Evolutionary conservation across 441 rosid genomes (phyloP), one percentile per base, ranked within the genome.

Genomic region (Erodium trifolium): DNA sequence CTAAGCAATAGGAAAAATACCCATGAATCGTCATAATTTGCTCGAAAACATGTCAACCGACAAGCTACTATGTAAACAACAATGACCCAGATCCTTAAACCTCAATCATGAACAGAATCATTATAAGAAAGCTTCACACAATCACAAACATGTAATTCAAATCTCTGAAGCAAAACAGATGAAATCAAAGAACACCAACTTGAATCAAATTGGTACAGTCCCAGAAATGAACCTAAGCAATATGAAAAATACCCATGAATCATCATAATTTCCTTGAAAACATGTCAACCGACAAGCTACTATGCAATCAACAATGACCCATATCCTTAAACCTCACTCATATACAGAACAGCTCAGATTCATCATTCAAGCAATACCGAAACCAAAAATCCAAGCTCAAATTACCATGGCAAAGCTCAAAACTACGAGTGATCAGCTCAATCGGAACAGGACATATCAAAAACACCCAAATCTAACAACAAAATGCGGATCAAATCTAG

Each of bases 271-370:
- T 14, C 10, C 18, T 16, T 16, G 62, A 55, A 55, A 55, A 16
- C 62, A 55, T 55, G 9, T 55, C 23, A 3, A 55, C 62, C 62
- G 62, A 55, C 62, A 55, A 55, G 2, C 18, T 55, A 55, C 62
- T 55, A 7, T 55, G 12, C 10, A 55, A 55, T 1, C 23, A 55
- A 51, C 62, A 55, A 55, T 17, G 12, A 55, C 62, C 62, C 62
- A 53, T 53, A 14, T 53, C 60, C 16, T 55, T 16, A 57, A 14
- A 57, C 27, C 27, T 57, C 29, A 57, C 12, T 57, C 63, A 57
- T 17, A 12, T 17, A 57, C 63, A 57, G 23, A 13, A 51, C 59
- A 51, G 18, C 59, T 13, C 59, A 13, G 16, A 14, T 51, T 51
- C 7, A 14, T 13, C n/a, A 49, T 11, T 11, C 55, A 49, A 51